phyloP scores from a whole-genome alignment of 2,329 filamentous ascomycete species.

The Blumeria hordei region DNA sequence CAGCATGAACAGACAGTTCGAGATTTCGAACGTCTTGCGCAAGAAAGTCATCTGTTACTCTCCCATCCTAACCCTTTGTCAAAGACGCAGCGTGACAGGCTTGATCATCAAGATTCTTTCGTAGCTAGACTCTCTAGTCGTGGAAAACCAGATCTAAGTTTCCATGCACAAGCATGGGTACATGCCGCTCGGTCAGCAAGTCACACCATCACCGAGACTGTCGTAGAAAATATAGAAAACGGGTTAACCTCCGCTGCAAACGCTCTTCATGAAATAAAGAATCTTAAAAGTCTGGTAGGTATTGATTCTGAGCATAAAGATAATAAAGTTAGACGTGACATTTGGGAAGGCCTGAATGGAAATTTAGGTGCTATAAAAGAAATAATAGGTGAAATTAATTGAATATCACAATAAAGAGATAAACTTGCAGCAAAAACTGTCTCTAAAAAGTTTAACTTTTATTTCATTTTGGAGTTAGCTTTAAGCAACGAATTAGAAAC shows the following conservation, averaged over 20 bases:
- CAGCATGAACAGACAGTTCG: slow-evolving; percentile 27
- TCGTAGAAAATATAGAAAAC: slow-evolving; percentile 33
- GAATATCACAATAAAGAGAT: not conserved
- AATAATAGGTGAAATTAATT: slow-evolving; percentile 5
- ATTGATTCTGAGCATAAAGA: not conserved
- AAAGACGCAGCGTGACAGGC: slow-evolving; percentile 7
- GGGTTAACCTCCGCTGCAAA: slow-evolving; percentile 31
- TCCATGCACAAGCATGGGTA: slow-evolving; percentile 30
- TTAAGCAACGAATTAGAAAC: too few relatives aligned
- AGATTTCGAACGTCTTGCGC: slow-evolving; percentile 27
- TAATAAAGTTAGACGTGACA: slow-evolving; percentile 2
- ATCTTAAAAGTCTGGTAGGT: slow-evolving; percentile 26
- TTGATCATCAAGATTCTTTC: slow-evolving; percentile 19
- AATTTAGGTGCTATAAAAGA: slow-evolving; percentile 13
- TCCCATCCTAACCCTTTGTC: slow-evolving; percentile 21
- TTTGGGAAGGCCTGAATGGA: slow-evolving; percentile 14
- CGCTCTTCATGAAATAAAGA: slow-evolving; percentile 24
- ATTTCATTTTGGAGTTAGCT: too few relatives aligned
- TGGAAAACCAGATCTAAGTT: slow-evolving; percentile 19
- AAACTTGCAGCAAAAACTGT: too few relatives aligned
- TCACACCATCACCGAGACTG: slow-evolving; percentile 29
- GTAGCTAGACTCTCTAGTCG: slow-evolving; percentile 20
- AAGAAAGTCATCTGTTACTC: slow-evolving; percentile 37
- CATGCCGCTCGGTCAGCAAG: slow-evolving; percentile 35
- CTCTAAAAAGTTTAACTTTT: too few relatives aligned